These are phyloP conservation scores for Drechslera avenae DNA, from an alignment of 2,329 filamentous ascomycete genomes.

Conservation along the genomic window DNA sequence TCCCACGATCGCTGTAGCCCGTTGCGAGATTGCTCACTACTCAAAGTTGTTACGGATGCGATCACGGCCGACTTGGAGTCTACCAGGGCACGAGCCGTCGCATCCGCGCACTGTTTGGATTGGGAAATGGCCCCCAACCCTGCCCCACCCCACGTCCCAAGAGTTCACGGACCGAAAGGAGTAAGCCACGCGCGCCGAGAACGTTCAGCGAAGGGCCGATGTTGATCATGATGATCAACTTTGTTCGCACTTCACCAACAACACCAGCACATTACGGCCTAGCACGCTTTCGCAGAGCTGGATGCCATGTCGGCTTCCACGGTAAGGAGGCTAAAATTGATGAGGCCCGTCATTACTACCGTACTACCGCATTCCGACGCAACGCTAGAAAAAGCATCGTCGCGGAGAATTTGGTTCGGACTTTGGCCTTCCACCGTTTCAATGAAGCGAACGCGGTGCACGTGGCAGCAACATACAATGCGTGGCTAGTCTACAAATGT, in stretches of 20 bases:
- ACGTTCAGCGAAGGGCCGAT: conserved; percentile 17
- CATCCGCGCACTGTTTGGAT: conserved; percentile 10
- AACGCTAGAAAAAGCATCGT: background rate
- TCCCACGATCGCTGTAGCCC: background rate
- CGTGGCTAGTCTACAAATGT: background rate
- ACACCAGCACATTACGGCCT: background rate
- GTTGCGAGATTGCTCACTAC: background rate
- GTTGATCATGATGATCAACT: conserved; percentile 17
- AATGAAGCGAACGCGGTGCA: conserved; percentile 5
- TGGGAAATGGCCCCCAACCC: conserved; percentile 7
- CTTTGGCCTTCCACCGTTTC: background rate
- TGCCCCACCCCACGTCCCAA: conserved; percentile 17
- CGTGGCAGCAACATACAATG: background rate
- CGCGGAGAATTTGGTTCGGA: conserved; percentile 3
- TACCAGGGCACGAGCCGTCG: conserved; percentile 21
- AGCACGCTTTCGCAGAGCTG: background rate
- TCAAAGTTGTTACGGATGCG: conserved; percentile 1
- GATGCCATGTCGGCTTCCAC: background rate
- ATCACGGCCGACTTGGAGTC: conserved; percentile 4
- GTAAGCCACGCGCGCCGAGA: conserved; percentile 12
- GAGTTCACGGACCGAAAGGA: conserved; percentile 14
- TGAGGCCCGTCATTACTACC: background rate
- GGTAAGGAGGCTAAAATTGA: background rate
- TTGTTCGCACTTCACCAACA: conserved; percentile 22
- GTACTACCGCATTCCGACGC: background rate